phyloP scores from a whole-genome alignment of 352 stramenopile species.

The Peronospora belbahrii region DNA sequence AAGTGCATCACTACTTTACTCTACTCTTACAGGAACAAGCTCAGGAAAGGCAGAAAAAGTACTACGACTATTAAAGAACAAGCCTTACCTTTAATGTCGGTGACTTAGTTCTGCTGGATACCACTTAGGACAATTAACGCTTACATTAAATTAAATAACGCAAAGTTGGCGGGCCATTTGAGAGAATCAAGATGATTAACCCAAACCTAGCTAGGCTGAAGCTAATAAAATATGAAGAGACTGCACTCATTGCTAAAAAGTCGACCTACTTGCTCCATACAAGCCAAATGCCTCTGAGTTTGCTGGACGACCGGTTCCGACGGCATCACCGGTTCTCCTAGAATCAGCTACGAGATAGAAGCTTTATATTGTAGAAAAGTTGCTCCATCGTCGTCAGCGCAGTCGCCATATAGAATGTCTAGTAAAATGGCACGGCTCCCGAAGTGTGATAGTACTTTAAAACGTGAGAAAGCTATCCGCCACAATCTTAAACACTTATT shows the following conservation, averaged over 20 bases:
- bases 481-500: too few relatives aligned
- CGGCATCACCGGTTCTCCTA: not conserved
- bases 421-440: not conserved
- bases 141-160: not conserved
- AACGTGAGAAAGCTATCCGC: too few relatives aligned
- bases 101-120: slow-evolving; percentile 6
- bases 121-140: not conserved
- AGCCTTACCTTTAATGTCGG: slow-evolving; percentile 6
- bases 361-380: not conserved
- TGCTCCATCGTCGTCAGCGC: not conserved
- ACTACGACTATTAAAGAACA: slow-evolving; percentile 9
- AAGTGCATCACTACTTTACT: too few relatives aligned
- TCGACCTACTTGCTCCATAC: not conserved
- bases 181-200: not conserved
- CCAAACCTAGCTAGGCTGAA: not conserved
- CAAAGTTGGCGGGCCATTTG: not conserved
- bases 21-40: too few relatives aligned
- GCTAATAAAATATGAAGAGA: not conserved
- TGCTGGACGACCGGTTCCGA: not conserved
- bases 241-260: not conserved
- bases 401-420: not conserved
- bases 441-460: not conserved
- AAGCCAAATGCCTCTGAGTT: not conserved
- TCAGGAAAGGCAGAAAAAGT: slow-evolving; percentile 9
- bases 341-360: too few relatives aligned